These are phyloP conservation scores for Ceratocystis ficicola DNA, from an alignment of 2,329 filamentous ascomycete genomes.

Conservation along the genomic window DNA sequence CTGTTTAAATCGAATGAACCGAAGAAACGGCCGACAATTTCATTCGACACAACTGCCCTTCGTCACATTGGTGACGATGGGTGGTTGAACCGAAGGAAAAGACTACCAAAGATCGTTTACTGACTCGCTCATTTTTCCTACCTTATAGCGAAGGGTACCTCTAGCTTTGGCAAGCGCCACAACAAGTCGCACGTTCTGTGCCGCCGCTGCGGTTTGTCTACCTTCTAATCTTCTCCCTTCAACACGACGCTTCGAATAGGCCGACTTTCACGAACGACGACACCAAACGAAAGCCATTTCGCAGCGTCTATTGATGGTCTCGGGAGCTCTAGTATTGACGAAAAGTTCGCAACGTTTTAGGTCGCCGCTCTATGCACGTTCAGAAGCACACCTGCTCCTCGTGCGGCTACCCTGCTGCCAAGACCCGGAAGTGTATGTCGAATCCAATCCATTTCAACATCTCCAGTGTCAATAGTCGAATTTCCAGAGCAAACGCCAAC, in stretches of 20 bases:
- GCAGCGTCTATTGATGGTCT: neutral
- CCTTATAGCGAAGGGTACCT: constrained; percentile 44
- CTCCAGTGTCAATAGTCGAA: constrained; percentile 4
- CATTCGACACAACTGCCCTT: constrained; percentile 18
- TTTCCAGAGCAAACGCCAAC: constrained; percentile 8
- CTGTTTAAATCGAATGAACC: constrained; percentile 10
- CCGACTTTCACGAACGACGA: constrained; percentile 20
- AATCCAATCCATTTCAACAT: constrained; percentile 7
- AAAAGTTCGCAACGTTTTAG: constrained; percentile 35
- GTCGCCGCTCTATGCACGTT: constrained; percentile 94
- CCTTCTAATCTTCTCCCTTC: constrained; percentile 17
- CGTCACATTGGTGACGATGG: constrained; percentile 18
- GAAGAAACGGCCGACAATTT: constrained; percentile 22
- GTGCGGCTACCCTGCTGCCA: constrained; percentile 95
- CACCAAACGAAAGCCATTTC: neutral
- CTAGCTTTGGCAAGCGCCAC: constrained; percentile 57
- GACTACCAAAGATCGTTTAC: constrained; percentile 21
- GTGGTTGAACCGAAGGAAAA: neutral
- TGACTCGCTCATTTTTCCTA: constrained; percentile 22
- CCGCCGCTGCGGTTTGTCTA: constrained; percentile 86
- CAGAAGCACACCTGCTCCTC: constrained; percentile 96
- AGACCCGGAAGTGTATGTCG: constrained; percentile 94
- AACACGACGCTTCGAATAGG: constrained; percentile 19
- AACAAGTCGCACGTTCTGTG: constrained; percentile 98
- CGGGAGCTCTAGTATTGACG: constrained; percentile 4